Conservation (phyloP, 371 early-diverging fungal genomes). For the Circinella umbellata region DNA sequence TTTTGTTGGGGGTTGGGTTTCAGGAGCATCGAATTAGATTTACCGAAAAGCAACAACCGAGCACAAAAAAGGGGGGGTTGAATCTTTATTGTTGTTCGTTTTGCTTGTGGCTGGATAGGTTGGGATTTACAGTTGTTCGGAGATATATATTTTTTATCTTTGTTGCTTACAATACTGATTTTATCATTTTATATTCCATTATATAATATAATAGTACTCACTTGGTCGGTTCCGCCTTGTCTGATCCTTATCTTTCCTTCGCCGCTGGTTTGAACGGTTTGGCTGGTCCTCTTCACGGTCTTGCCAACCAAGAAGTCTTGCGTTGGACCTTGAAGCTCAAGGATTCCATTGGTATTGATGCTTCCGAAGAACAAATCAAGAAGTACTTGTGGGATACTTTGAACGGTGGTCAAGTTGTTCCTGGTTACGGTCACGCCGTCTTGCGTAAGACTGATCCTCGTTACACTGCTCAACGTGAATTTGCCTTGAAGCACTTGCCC, state of each 20-base stretch:
- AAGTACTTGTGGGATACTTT: constrained; percentile 96
- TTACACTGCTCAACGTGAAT: constrained; percentile 98
- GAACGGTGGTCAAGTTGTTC: constrained; percentile 96
- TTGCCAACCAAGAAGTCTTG: constrained; percentile 99
- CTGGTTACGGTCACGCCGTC: constrained; percentile 99
- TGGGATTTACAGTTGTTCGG: not conserved
- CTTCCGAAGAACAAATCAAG: constrained; percentile 92
- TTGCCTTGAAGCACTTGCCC: constrained; percentile 97
- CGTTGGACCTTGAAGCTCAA: constrained; percentile 96
- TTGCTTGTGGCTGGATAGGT: too few relatives aligned
- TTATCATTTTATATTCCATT: too few relatives aligned
- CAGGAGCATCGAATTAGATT: not conserved
- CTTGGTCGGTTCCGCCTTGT: constrained; percentile 96
- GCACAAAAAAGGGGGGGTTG: not conserved
- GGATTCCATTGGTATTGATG: constrained; percentile 82
- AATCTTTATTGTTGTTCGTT: too few relatives aligned
- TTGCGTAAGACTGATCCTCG: constrained; percentile 97
- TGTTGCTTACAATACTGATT: not conserved
- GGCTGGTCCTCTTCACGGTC: constrained; percentile 99
- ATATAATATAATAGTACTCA: constrained; percentile 62
- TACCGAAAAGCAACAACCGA: too few relatives aligned
- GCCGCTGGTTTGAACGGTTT: constrained; percentile 98
- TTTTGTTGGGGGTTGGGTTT: constrained; percentile 5
- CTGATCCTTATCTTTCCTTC: constrained; percentile 98
- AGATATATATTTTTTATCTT: constrained; percentile 3